phyloP scores from a whole-genome alignment of 1,139 yeast genomes.

The Hansenula sp. region DNA sequence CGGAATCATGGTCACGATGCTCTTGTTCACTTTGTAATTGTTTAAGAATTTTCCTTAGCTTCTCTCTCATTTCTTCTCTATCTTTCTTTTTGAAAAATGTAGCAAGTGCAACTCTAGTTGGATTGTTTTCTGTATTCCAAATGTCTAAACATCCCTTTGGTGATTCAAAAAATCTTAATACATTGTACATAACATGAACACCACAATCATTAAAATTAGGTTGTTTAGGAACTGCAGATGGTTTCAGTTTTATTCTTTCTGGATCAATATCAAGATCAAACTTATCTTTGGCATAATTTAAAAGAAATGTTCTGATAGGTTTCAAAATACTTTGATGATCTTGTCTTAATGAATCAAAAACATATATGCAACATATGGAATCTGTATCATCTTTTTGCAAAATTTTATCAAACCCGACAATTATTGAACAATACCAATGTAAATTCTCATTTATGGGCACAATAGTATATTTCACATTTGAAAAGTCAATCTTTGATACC shows the following conservation, averaged over 20 bases:
- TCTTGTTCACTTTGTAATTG: slow-evolving; percentile 34
- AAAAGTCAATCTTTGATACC: slow-evolving; percentile 69
- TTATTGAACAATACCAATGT: slow-evolving; percentile 88
- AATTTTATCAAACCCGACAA: slow-evolving; percentile 38
- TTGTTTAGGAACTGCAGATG: slow-evolving; percentile 75
- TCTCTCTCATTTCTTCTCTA: slow-evolving; percentile 31
- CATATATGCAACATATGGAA: slow-evolving; percentile 49
- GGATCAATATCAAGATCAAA: slow-evolving; percentile 43
- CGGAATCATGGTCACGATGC: slow-evolving; percentile 12
- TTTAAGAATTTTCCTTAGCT: slow-evolving; percentile 29
- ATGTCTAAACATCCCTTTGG: slow-evolving; percentile 45
- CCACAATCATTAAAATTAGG: slow-evolving; percentile 95
- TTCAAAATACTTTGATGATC: slow-evolving; percentile 48
- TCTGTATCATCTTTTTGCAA: slow-evolving; percentile 11
- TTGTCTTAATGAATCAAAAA: slow-evolving; percentile 74
- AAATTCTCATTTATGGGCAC: slow-evolving; percentile 77
- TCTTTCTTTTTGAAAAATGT: slow-evolving; percentile 32
- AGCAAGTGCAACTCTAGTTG: slow-evolving; percentile 17
- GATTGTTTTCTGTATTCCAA: slow-evolving; percentile 36
- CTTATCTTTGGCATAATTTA: slow-evolving; percentile 66
- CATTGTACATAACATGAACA: slow-evolving; percentile 80
- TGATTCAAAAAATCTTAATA: slow-evolving; percentile 55
- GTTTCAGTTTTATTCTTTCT: slow-evolving; percentile 34
- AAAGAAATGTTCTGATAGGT: slow-evolving; percentile 61
- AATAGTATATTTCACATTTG: slow-evolving; percentile 56